These are phyloP conservation scores for Calonectria pauciramosa DNA, from an alignment of 2,329 filamentous ascomycete species.

Conservation along the genomic window DNA sequence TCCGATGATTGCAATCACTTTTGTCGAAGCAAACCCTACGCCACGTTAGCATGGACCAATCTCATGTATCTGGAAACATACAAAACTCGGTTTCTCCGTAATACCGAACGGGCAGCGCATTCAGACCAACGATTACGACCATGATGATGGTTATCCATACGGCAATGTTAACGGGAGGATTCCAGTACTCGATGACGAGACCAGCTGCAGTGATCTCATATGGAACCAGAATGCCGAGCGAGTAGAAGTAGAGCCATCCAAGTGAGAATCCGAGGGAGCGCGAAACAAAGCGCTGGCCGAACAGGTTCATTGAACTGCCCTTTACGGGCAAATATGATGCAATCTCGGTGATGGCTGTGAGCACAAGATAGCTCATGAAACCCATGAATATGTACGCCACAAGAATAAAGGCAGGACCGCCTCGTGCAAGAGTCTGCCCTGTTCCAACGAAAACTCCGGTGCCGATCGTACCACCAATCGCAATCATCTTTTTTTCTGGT, in stretches of 20 bases:
- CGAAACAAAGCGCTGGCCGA: conserved; percentile 45
- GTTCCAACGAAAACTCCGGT: conserved; percentile 25
- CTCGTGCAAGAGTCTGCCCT: conserved; percentile 28
- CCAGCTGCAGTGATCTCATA: conserved; percentile 33
- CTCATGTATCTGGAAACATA: neutral
- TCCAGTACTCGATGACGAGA: conserved; percentile 40
- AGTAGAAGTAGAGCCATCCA: conserved; percentile 61
- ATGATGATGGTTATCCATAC: conserved; percentile 25
- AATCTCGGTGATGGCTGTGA: conserved; percentile 56
- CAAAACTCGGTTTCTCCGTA: conserved; percentile 12
- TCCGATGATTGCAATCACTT: conserved; percentile 1
- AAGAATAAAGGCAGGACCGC: conserved; percentile 57
- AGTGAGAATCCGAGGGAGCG: conserved; percentile 52
- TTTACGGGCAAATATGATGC: conserved; percentile 44
- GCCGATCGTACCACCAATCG: conserved; percentile 22
- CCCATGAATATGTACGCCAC: conserved; percentile 64
- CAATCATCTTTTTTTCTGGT: neutral
- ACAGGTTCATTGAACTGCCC: conserved; percentile 42
- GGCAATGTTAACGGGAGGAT: conserved; percentile 30
- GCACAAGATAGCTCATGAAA: conserved; percentile 68
- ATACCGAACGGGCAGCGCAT: neutral
- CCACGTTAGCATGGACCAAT: neutral
- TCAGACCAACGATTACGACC: neutral
- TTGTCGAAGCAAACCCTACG: neutral
- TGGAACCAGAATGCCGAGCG: conserved; percentile 28